These are phyloP conservation scores for Stagonosporopsis tanaceti DNA, from an alignment of 2,329 filamentous ascomycete species.

Conservation along the genomic window DNA sequence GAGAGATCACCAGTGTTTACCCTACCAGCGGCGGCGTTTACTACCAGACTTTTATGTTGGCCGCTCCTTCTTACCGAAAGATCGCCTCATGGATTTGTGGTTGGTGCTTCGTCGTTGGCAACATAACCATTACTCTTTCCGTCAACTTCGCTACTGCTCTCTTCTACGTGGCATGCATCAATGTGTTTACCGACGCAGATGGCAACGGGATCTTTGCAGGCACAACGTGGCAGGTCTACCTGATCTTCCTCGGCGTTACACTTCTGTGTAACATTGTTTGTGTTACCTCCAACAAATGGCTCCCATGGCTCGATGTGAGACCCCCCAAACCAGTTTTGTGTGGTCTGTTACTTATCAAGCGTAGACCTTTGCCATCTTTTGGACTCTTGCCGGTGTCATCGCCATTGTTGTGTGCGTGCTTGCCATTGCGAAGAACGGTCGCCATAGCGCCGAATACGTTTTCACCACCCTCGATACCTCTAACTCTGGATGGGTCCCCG, in stretches of 20 bases:
- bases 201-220: constrained; percentile 57
- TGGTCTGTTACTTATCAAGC: constrained; percentile 31
- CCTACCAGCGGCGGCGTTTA: constrained; percentile 82
- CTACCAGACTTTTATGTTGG: constrained; percentile 80
- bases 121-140: constrained; percentile 83
- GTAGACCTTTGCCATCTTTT: constrained; percentile 75
- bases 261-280: constrained; percentile 61
- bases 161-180: constrained; percentile 63
- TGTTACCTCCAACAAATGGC: constrained; percentile 61
- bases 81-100: constrained; percentile 75
- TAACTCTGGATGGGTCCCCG: constrained; percentile 72
- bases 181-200: constrained; percentile 60
- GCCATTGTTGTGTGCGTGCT: constrained; percentile 70
- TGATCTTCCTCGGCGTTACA: constrained; percentile 60
- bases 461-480: constrained; percentile 72
- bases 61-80: constrained; percentile 66
- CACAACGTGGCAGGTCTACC: constrained; percentile 56
- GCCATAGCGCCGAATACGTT: constrained; percentile 68
- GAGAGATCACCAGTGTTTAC: constrained; percentile 78
- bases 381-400: constrained; percentile 76
- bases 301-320: constrained; percentile 72
- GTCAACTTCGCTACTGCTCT: constrained; percentile 76
- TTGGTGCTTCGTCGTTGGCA: constrained; percentile 80
- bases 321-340: constrained; percentile 24
- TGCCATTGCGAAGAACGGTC: constrained; percentile 73